Conservation (phyloP, 2,329 filamentous ascomycete genomes). For the Penicillium carneum region DNA sequence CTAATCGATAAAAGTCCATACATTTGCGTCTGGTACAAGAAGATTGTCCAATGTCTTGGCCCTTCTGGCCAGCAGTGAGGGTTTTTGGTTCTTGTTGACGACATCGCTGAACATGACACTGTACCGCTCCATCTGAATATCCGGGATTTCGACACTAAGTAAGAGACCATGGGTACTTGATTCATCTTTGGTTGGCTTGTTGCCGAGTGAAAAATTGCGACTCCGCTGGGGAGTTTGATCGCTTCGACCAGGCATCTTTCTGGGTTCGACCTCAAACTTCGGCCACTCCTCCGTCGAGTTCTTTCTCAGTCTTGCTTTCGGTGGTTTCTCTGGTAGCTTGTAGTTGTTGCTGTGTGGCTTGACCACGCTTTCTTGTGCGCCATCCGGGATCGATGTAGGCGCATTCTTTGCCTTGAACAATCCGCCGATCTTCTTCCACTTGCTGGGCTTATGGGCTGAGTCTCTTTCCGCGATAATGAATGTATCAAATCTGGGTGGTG, state of each 20-base stretch:
- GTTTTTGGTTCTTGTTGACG: slow-evolving; percentile 58
- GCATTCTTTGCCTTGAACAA: slow-evolving; percentile 52
- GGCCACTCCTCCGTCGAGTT: slow-evolving; percentile 33
- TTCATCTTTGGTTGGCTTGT: slow-evolving; percentile 12
- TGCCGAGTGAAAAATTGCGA: slow-evolving; percentile 24
- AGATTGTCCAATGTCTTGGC: slow-evolving; percentile 57
- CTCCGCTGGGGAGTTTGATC: slow-evolving; percentile 15
- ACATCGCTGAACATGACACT: slow-evolving; percentile 90
- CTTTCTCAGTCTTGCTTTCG: slow-evolving; percentile 8
- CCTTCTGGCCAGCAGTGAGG: slow-evolving; percentile 46
- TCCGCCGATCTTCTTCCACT: slow-evolving; percentile 57
- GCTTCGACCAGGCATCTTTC: not conserved
- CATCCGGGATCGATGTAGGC: slow-evolving; percentile 29
- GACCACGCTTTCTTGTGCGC: slow-evolving; percentile 18
- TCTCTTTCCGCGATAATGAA: slow-evolving; percentile 23
- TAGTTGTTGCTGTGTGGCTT: slow-evolving; percentile 24
- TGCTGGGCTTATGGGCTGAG: slow-evolving; percentile 48
- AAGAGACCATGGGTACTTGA: slow-evolving; percentile 47
- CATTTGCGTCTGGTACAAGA: slow-evolving; percentile 59
- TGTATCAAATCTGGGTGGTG: slow-evolving; percentile 29
- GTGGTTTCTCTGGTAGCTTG: not conserved
- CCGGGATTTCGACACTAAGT: slow-evolving; percentile 81
- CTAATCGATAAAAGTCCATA: slow-evolving; percentile 35
- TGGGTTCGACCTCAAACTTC: slow-evolving; percentile 23
- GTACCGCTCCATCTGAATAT: slow-evolving; percentile 82